Evolutionary conservation across 352 stramenopile genomes (phyloP).

Genomic region (Globisporangium alternatum): DNA sequence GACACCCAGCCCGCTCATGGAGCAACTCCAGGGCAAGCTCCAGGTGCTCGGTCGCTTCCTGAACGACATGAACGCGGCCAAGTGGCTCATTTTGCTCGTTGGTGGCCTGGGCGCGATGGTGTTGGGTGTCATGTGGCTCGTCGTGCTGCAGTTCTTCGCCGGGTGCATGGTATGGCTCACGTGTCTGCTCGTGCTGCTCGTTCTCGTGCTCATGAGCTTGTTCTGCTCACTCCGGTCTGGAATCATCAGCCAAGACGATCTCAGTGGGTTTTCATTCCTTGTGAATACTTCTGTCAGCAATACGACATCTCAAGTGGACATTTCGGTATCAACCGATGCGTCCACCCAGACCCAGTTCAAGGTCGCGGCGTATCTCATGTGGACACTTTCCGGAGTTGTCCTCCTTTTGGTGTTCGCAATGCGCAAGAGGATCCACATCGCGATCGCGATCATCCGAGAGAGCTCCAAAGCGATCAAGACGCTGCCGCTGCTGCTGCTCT

Average conservation of each 20-base stretch:
- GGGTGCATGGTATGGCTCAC: conserved; percentile 80
- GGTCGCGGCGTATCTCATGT: conserved; percentile 55
- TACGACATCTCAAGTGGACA: conserved; percentile 7
- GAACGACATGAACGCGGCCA: conserved; percentile 69
- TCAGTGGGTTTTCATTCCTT: conserved; percentile 44
- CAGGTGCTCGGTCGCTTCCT: conserved; percentile 67
- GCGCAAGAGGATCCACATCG: conserved; percentile 63
- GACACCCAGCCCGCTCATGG: conserved; percentile 58
- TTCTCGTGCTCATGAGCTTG: conserved; percentile 67
- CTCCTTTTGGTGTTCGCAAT: conserved; percentile 66
- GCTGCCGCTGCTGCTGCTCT: conserved; percentile 58
- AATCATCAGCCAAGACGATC: conserved; percentile 41
- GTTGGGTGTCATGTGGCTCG: conserved; percentile 66
- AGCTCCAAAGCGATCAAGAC: conserved; percentile 60
- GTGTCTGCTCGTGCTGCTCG: conserved; percentile 56
- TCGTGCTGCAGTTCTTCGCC: conserved; percentile 76
- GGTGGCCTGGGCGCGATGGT: conserved; percentile 50
- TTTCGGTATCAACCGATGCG: conserved; percentile 27
- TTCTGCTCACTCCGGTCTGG: conserved; percentile 72
- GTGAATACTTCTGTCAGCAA: conserved; percentile 20
- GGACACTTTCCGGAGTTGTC: conserved; percentile 42
- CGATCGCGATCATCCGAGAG: conserved; percentile 69
- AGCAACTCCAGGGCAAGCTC: conserved; percentile 61
- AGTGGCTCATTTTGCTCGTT: conserved; percentile 50
- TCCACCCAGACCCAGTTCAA: conserved; percentile 62